Conservation (phyloP, 2,329 filamentous ascomycete species). For the Arthroderma sp. region DNA sequence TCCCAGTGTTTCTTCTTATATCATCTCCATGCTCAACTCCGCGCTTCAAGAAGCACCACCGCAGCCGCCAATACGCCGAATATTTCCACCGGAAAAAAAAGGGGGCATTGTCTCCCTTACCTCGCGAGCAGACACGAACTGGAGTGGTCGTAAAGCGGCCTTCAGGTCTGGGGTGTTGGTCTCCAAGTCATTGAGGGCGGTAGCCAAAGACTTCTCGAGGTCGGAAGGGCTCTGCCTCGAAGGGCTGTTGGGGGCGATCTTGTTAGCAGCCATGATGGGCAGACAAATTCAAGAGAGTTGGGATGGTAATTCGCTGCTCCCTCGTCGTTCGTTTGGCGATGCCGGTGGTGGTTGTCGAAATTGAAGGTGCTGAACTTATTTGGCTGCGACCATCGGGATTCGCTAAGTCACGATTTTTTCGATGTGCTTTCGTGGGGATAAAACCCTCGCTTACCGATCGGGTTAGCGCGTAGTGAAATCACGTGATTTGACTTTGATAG, state of each 20-base stretch:
- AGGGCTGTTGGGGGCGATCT: conserved; percentile 95
- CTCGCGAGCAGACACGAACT: conserved; percentile 98
- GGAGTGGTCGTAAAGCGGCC: conserved; percentile 87
- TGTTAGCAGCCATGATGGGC: conserved; percentile 62
- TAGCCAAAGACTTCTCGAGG: conserved; percentile 93
- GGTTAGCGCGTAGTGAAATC: not conserved
- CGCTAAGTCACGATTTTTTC: conserved; percentile 7
- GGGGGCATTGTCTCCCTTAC: conserved; percentile 47
- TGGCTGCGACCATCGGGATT: conserved; percentile 5
- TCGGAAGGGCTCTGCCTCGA: conserved; percentile 93
- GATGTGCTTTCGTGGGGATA: conserved; percentile 10
- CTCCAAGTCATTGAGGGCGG: conserved; percentile 97
- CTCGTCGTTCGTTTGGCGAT: conserved; percentile 8
- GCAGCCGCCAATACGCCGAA: conserved; percentile 2
- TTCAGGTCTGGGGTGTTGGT: conserved; percentile 98
- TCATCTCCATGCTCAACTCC: not conserved
- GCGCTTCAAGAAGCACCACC: not conserved
- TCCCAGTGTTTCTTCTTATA: not conserved
- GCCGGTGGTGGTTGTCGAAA: not conserved
- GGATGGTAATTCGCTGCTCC: conserved; percentile 13
- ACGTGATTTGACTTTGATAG: not conserved
- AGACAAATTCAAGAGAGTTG: conserved; percentile 9
- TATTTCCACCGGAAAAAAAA: not conserved
- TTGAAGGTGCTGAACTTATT: not conserved
- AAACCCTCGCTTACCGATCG: conserved; percentile 13